Conservation (phyloP, 192 early-diverging fungal species). For the Entomortierella chlamydospora region DNA sequence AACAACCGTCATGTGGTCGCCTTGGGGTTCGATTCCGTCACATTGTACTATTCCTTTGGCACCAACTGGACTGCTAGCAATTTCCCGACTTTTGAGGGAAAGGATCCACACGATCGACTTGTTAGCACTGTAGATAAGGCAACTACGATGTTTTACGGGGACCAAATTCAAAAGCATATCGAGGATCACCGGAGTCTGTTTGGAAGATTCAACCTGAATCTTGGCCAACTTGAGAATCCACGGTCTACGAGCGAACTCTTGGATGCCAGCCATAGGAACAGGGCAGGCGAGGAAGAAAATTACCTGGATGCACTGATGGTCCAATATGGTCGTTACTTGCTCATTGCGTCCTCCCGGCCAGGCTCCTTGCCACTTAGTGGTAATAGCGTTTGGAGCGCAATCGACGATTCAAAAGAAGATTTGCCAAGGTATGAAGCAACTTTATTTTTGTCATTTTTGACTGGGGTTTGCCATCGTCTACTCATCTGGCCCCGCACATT, state of each 20-base stretch:
- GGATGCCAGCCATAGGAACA: neutral
- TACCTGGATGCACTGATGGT: conserved; percentile 38
- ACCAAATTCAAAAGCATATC: conserved; percentile 32
- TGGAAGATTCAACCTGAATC: conserved; percentile 12
- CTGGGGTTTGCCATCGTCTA: neutral
- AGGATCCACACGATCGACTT: conserved; percentile 39
- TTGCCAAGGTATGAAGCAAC: conserved; percentile 10
- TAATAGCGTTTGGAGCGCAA: conserved; percentile 9
- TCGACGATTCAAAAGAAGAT: neutral
- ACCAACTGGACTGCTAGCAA: conserved; percentile 19
- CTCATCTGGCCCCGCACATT: neutral
- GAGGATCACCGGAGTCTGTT: conserved; percentile 29
- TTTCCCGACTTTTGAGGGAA: conserved; percentile 29
- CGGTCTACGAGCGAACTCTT: conserved; percentile 32
- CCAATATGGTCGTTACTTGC: conserved; percentile 42
- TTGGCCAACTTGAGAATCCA: conserved; percentile 13
- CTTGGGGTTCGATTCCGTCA: conserved; percentile 30
- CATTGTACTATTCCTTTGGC: conserved; percentile 33
- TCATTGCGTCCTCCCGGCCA: conserved; percentile 40
- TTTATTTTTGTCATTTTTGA: neutral
- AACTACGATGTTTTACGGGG: conserved; percentile 10
- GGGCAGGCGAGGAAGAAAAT: conserved; percentile 5
- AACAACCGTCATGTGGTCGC: conserved; percentile 43
- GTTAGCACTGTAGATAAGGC: conserved; percentile 21
- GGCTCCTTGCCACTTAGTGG: conserved; percentile 50